Percentiles rank a stretch among this genome's conserved stretches.
Conservation (phyloP, 2,329 filamentous ascomycete genomes). For the Blumeria graminis region DNA sequence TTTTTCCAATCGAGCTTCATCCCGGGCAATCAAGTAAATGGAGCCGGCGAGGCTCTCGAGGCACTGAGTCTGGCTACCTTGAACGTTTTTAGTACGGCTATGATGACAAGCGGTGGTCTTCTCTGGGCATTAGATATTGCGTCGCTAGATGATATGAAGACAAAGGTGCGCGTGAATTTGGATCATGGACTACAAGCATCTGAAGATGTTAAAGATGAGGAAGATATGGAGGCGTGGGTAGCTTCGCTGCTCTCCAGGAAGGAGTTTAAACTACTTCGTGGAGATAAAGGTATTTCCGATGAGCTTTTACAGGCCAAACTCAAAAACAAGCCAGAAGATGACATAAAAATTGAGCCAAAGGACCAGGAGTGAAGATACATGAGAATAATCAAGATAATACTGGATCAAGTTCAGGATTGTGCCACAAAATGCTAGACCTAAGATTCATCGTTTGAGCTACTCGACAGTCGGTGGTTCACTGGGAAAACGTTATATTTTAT, state of each 20-base stretch:
- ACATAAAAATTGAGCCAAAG: background rate
- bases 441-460: too few relatives aligned
- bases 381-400: too few relatives aligned
- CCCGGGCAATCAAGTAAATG: constrained; percentile 28
- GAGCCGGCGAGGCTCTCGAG: constrained; percentile 51
- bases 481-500: too few relatives aligned
- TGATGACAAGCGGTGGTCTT: constrained; percentile 50
- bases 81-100: constrained; percentile 52
- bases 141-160: constrained; percentile 37
- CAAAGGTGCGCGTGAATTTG: constrained; percentile 17
- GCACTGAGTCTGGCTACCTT: constrained; percentile 71
- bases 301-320: constrained; percentile 2
- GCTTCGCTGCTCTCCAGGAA: constrained; percentile 33
- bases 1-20: constrained; percentile 46
- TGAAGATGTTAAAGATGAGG: constrained; percentile 27
- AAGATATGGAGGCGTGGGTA: constrained; percentile 37
- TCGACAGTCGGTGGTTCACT: too few relatives aligned
- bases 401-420: too few relatives aligned
- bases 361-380: background rate
- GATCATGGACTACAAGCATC: background rate
- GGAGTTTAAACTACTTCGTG: constrained; percentile 18
- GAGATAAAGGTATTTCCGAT: constrained; percentile 4
- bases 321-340: constrained; percentile 1
- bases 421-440: too few relatives aligned
- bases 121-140: constrained; percentile 60